Conservation (phyloP, 306 rosid genomes). For the Styphnolobium japonicum region DNA sequence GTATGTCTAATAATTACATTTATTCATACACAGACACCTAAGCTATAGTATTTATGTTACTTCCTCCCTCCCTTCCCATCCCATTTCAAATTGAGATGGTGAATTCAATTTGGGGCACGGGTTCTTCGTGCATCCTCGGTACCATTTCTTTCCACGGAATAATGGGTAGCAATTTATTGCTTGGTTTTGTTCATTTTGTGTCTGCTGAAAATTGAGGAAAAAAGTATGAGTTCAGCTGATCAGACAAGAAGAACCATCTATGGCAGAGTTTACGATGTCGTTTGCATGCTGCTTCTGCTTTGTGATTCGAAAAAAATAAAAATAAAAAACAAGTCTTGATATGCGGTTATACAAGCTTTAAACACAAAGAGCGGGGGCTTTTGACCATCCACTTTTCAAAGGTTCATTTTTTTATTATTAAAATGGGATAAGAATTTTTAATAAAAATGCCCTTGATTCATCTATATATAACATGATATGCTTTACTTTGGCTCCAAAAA, state of each 20-base stretch:
- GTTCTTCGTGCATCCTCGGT: constrained; percentile 47
- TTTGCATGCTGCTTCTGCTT: constrained; percentile 36
- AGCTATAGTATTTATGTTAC: not conserved
- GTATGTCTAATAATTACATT: not conserved
- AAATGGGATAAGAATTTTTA: not conserved
- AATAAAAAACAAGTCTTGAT: constrained; percentile 24
- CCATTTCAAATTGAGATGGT: constrained; percentile 39
- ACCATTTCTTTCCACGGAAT: constrained; percentile 4
- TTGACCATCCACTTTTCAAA: constrained; percentile 49
- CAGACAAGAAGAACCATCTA: constrained; percentile 23
- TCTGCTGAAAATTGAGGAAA: not conserved
- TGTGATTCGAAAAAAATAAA: constrained; percentile 26
- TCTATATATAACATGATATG: not conserved
- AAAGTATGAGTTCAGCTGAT: not conserved
- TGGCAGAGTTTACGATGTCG: constrained; percentile 53
- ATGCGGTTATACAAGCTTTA: constrained; percentile 40
- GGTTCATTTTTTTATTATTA: not conserved
- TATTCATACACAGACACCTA: constrained; percentile 23
- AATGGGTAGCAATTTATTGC: constrained; percentile 18
- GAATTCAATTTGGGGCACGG: constrained; percentile 69
- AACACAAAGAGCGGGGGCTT: constrained; percentile 45
- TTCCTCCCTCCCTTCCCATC: not conserved
- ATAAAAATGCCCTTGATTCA: not conserved
- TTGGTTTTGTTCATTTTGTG: not conserved
- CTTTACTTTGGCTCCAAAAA: not conserved